These are phyloP conservation scores for Microcera coccophila DNA, from an alignment of 2,329 filamentous ascomycete genomes.

Conservation along the genomic window DNA sequence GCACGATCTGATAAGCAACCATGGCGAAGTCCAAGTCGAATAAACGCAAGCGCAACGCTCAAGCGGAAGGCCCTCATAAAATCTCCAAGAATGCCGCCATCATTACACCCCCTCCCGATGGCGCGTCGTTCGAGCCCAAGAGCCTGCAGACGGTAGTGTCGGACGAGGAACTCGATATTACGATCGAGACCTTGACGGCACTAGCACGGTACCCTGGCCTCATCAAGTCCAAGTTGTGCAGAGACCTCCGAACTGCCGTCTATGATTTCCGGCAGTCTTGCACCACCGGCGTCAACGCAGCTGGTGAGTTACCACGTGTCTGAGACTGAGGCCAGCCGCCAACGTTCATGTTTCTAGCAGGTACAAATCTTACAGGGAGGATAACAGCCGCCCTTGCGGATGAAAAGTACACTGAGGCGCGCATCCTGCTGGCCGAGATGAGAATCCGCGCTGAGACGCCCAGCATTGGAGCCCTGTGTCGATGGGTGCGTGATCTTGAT, in stretches of 20 bases:
- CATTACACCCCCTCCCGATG: constrained; percentile 35
- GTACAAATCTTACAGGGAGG: constrained; percentile 61
- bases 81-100: constrained; percentile 31
- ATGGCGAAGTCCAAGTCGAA: constrained; percentile 45
- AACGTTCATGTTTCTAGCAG: constrained; percentile 37
- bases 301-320: constrained; percentile 33
- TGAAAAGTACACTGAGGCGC: constrained; percentile 61
- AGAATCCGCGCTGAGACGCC: constrained; percentile 61
- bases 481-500: constrained; percentile 69
- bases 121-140: constrained; percentile 40
- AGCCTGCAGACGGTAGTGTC: constrained; percentile 54
- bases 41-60: constrained; percentile 43
- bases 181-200: constrained; percentile 59
- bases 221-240: constrained; percentile 67
- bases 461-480: constrained; percentile 64
- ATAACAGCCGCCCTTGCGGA: constrained; percentile 64
- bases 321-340: background rate
- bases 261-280: constrained; percentile 67
- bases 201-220: constrained; percentile 56
- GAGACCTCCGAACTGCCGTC: constrained; percentile 61
- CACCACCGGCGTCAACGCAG: constrained; percentile 60
- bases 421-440: constrained; percentile 66
- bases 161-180: constrained; percentile 62
- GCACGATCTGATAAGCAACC: background rate
- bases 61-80: constrained; percentile 36